phyloP scores from a whole-genome alignment of 2,329 filamentous ascomycete genomes.

The Ophiocordyceps camponoti-floridani region DNA sequence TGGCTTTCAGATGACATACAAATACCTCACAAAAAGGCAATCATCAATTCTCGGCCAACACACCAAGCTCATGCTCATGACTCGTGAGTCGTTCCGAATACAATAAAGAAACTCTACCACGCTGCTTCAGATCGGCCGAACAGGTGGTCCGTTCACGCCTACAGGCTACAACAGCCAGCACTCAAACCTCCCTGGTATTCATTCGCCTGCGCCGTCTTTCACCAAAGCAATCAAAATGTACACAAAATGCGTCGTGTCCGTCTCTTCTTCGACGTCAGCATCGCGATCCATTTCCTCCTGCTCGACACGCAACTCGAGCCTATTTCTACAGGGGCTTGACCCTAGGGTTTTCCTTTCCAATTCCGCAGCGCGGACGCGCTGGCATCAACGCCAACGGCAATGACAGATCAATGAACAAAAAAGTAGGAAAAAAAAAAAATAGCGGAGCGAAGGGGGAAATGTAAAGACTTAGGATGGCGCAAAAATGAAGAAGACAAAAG shows the following conservation, averaged over 20 bases:
- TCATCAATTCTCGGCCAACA: no score
- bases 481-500: neutral
- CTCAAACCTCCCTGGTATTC: neutral
- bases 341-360: neutral
- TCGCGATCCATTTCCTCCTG: neutral
- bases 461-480: neutral
- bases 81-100: no score
- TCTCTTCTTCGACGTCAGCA: neutral
- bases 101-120: no score
- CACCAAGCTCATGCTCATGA: no score
- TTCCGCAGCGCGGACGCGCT: neutral
- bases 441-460: neutral
- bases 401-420: neutral
- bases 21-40: no score
- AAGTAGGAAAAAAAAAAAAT: neutral
- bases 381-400: neutral
- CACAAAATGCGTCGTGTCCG: conserved; percentile 1
- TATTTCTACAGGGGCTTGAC: neutral
- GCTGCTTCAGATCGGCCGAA: no score
- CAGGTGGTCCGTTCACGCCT: no score
- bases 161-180: neutral
- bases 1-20: no score
- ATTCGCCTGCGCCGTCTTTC: neutral
- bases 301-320: neutral
- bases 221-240: neutral